Evolutionary conservation across 2,329 filamentous ascomycete species (phyloP), one percentile per base, ranked within the genome.

Genomic region (Sporothrix euskadiensis): DNA sequence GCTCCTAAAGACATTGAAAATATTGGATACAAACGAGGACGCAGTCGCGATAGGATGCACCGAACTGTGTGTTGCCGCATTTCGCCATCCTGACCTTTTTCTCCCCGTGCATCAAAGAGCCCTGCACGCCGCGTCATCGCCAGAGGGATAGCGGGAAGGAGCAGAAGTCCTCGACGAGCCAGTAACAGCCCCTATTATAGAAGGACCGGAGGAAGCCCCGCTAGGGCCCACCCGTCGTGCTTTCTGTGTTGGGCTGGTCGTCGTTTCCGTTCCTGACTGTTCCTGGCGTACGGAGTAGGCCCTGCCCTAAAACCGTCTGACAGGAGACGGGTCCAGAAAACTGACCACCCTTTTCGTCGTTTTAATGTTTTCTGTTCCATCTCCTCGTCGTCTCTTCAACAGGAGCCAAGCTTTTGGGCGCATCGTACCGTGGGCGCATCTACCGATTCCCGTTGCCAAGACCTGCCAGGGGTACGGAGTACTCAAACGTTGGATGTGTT

Each of bases 91-190:
- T n/a, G 9, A 3, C 12, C 39, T 39, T 66, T 66, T 66, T 44
- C 39, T 66, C 61, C 8, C 26, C 8, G 3, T 66, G 61, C 19
- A 63, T 41, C 9, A 22, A 44, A 44, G 44, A 47, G 7, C 54
- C 54, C 39, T 49, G 54, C 52, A 49, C 54, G 69, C 69, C 69
- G 69, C 69, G 69, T 71, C 69, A 71, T 71, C 69, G 49, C 35
- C 3, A 19, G 19, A n/a, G 30, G 26, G 14, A 30, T 56, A 57
- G 12, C 32, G 32, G 49, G 32, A 57, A 57, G 35, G n/a, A 59
- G 32, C n/a, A 70, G n/a, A 47, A 3, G 16, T 26, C 44, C 44
- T 44, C 10, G 44, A 19, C 44, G 44, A 49, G 14, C 32, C 32
- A 32, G 9, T 61, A 5, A 3, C 22, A 12, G 19, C n/a, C 57